These are phyloP conservation scores for Cryoendolithus antarcticus DNA, from an alignment of 2,329 filamentous ascomycete species.

Conservation along the genomic window DNA sequence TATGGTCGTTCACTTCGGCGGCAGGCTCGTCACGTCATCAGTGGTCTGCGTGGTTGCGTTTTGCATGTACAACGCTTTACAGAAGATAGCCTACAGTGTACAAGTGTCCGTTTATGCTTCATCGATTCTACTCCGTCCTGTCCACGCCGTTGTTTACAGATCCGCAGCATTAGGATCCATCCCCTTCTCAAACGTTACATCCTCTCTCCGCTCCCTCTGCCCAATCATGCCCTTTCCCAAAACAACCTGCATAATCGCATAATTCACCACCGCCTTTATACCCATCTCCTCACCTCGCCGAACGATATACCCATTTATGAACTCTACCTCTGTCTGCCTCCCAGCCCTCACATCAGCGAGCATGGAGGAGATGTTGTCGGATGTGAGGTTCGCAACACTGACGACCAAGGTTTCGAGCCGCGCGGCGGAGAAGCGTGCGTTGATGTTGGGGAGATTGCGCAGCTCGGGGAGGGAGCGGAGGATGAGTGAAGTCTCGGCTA, in stretches of 20 bases:
- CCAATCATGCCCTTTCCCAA: conserved; percentile 51
- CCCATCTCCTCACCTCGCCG: conserved; percentile 59
- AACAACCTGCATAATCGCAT: conserved; percentile 59
- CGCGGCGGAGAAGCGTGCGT: conserved; percentile 45
- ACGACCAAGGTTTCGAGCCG: conserved; percentile 51
- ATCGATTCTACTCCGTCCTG: too few relatives aligned
- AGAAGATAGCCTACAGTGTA: too few relatives aligned
- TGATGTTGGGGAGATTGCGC: conserved; percentile 45
- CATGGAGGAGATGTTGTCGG: conserved; percentile 53
- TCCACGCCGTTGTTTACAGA: too few relatives aligned
- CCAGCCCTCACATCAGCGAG: conserved; percentile 51
- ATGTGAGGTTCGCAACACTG: conserved; percentile 41
- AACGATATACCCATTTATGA: conserved; percentile 80
- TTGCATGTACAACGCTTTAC: too few relatives aligned
- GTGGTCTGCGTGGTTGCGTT: too few relatives aligned
- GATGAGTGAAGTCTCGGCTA: conserved; percentile 63
- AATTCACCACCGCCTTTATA: conserved; percentile 59
- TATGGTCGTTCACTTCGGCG: too few relatives aligned
- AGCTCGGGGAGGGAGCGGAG: conserved; percentile 65
- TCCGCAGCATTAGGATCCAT: too few relatives aligned
- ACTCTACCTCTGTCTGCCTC: conserved; percentile 61
- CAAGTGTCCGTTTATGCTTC: too few relatives aligned
- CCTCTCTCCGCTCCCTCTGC: conserved; percentile 21
- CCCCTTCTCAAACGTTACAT: background rate
- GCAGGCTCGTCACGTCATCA: too few relatives aligned